Conservation (phyloP, 116 monocot species). For the Posidonia oceanica region DNA sequence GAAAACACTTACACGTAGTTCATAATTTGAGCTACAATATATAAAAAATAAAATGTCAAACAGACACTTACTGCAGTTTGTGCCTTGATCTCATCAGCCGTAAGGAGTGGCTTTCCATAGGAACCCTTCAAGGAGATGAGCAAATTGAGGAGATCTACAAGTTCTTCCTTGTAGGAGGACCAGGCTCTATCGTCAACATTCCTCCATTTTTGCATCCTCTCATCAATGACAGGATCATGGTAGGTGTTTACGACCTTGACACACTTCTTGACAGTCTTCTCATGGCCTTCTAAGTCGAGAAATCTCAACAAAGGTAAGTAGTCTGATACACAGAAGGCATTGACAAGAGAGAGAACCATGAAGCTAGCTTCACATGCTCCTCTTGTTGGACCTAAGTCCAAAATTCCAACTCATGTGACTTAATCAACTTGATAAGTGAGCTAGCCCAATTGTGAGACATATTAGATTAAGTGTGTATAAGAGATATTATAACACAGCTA, state of each 20-base stretch:
- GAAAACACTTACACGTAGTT: too few species aligned
- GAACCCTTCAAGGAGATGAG: slow-evolving; percentile 19
- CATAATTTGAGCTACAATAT: too few species aligned
- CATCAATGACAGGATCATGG: slow-evolving; percentile 28
- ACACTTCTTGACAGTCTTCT: slow-evolving; percentile 12
- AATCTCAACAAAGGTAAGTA: slow-evolving; percentile 23
- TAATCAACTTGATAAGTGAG: too few species aligned
- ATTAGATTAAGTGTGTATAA: too few species aligned
- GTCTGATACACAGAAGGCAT: slow-evolving; percentile 20
- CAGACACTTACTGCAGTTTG: slow-evolving; percentile 1
- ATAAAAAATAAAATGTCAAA: not conserved
- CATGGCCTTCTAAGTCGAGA: slow-evolving; percentile 30
- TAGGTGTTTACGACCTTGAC: slow-evolving; percentile 11
- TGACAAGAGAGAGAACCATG: slow-evolving; percentile 9
- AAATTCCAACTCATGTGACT: too few species aligned
- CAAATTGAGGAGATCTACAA: slow-evolving; percentile 24
- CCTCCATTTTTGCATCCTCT: slow-evolving; percentile 6
- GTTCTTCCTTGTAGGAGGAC: slow-evolving; percentile 7
- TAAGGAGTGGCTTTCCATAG: slow-evolving; percentile 17
- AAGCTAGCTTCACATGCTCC: slow-evolving; percentile 13
- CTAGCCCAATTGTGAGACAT: too few species aligned
- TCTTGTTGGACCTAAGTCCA: too few species aligned
- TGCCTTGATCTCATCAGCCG: slow-evolving; percentile 35
- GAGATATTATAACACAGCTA: too few species aligned
- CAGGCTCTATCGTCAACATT: too few species aligned